Evolutionary conservation across 208 protist genomes (phyloP).

Genomic region (Naegleria lovaniensis): DNA sequence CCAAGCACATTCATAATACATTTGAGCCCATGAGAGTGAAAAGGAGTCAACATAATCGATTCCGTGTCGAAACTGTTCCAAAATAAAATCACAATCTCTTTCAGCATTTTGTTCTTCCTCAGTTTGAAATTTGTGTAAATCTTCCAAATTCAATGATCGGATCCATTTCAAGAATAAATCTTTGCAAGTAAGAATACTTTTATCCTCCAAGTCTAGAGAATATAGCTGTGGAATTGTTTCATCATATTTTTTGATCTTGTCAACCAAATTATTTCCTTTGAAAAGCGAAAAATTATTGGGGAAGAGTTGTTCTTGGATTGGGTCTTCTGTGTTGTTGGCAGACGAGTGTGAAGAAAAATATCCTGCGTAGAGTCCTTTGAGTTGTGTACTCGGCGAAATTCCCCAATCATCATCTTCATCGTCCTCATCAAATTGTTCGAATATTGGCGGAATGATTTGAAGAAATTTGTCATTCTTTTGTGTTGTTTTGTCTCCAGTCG

Average conservation of each 20-base stretch:
- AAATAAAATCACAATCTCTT: not conserved
- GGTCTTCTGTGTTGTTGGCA: not conserved
- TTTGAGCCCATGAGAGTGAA: not conserved
- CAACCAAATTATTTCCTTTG: not conserved
- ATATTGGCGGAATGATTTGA: not conserved
- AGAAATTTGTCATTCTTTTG: not conserved
- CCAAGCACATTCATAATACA: not conserved
- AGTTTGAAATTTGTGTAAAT: not conserved
- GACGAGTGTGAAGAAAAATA: not conserved
- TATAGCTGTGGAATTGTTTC: not conserved
- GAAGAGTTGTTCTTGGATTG: conserved; percentile 1
- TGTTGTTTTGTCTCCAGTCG: not conserved
- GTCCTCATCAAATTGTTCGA: not conserved
- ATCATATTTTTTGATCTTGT: not conserved
- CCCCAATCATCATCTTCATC: not conserved
- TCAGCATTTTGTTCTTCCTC: not conserved
- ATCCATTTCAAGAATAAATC: not conserved
- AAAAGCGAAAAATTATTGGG: not conserved
- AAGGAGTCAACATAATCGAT: not conserved
- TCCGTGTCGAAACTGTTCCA: not conserved
- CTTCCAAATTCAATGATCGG: not conserved
- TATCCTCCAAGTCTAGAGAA: not conserved
- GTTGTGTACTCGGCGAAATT: not conserved
- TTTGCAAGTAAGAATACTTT: not conserved
- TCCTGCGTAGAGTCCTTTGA: not conserved